Evolutionary conservation across 2,329 filamentous ascomycete species (phyloP).

Genomic region (Ambrosiella beaveri): DNA sequence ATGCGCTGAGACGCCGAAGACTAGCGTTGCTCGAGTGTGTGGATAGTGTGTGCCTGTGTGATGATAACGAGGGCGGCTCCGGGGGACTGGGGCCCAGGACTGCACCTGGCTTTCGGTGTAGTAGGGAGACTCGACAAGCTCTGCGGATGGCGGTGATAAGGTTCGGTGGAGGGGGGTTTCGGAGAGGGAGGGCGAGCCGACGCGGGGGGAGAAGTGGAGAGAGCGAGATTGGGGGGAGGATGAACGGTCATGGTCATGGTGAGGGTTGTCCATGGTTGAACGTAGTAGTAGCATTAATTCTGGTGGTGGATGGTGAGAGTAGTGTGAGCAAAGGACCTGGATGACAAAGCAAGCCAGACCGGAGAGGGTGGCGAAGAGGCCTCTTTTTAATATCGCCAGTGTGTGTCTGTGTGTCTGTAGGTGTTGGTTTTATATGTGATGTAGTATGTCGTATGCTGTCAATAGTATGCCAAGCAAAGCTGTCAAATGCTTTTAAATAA

Average conservation of each 20-base stretch:
- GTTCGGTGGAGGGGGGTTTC: neutral
- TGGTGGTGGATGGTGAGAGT: neutral
- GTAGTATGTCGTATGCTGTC: too few relatives aligned
- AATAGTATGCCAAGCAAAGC: too few relatives aligned
- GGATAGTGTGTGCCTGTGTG: neutral
- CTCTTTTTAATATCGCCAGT: too few relatives aligned
- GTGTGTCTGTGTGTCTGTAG: too few relatives aligned
- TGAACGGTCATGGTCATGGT: neutral
- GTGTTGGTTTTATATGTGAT: too few relatives aligned
- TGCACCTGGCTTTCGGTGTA: neutral
- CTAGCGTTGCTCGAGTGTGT: neutral
- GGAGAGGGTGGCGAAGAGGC: neutral
- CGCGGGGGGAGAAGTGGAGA: neutral
- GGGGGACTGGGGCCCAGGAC: neutral
- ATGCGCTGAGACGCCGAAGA: neutral
- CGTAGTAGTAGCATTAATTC: neutral
- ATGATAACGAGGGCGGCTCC: neutral
- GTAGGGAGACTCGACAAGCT: neutral
- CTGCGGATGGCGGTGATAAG: neutral
- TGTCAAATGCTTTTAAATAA: too few relatives aligned
- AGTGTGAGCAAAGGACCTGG: neutral
- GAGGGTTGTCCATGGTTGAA: constrained; percentile 3
- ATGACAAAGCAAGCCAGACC: neutral
- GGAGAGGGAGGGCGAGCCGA: neutral
- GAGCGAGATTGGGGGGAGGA: constrained; percentile 2